A percentile compares a stretch with the other conserved stretches of the same genome.
phyloP scores from a whole-genome alignment of 495 filamentous ascomycete species.

The Pyrenopolyporus hunteri region DNA sequence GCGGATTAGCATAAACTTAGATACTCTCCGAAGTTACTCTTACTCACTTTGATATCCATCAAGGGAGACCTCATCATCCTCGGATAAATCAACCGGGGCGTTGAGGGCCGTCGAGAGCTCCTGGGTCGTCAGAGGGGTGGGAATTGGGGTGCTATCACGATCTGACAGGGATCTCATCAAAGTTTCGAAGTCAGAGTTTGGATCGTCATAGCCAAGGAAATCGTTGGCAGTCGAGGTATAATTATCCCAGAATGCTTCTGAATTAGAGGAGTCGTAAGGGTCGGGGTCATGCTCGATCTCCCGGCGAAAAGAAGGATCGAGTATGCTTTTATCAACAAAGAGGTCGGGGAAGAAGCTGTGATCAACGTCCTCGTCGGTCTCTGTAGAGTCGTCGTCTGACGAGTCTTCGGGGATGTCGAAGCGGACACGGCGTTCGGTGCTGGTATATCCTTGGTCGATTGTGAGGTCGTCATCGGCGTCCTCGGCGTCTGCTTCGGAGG shows the following conservation, averaged over 20 bases:
- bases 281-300: slow-evolving; percentile 70
- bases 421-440: slow-evolving; percentile 58
- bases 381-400: slow-evolving; percentile 54
- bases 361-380: slow-evolving; percentile 50
- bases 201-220: slow-evolving; percentile 8
- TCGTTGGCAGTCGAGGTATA: slow-evolving; percentile 38
- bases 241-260: slow-evolving; percentile 55
- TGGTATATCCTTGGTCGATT: slow-evolving; percentile 50
- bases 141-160: slow-evolving; percentile 42
- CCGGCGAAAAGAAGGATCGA: slow-evolving; percentile 71
- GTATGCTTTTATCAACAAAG: slow-evolving; percentile 71
- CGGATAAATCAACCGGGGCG: slow-evolving; percentile 58
- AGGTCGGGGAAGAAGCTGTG: slow-evolving; percentile 70
- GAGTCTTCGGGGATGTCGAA: slow-evolving; percentile 57
- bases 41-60: slow-evolving; percentile 83
- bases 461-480: slow-evolving; percentile 53
- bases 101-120: slow-evolving; percentile 52
- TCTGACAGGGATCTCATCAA: slow-evolving; percentile 36
- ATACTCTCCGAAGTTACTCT: slow-evolving; percentile 13
- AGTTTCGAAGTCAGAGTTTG: slow-evolving; percentile 44
- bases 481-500: slow-evolving; percentile 53
- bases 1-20: slow-evolving; percentile 59
- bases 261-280: slow-evolving; percentile 54
- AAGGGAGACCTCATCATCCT: slow-evolving; percentile 54
- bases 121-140: slow-evolving; percentile 56